Evolutionary conservation across 148 eudicot species (phyloP), one percentile per base, ranked within the genome.

Genomic region (Persicaria tinctoria): DNA sequence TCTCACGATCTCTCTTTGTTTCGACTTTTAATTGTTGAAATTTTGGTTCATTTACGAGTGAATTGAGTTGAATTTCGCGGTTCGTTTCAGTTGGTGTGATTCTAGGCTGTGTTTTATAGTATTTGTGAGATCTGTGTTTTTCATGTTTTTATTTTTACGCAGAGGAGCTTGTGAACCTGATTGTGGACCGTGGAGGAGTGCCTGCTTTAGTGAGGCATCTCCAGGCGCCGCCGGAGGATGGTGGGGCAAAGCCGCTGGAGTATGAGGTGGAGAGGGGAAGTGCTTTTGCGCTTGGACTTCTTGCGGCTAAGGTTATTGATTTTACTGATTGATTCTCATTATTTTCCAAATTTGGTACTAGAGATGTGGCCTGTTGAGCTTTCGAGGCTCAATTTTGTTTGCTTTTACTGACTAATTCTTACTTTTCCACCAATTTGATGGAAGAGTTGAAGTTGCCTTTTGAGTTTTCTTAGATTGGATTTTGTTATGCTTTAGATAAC

Each of bases 211-310:
- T 89, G 74, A 85, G 63, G 87, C 89, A 88, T 74, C 91, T 91
- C 62, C 82, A 82, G 78, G 81, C 84, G 68, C 93, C 93, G 46
- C 87, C 87, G 72, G 27, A 56, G 62, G 62, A 56, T 60, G 85
- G 74, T 18, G 9, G 74, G 8, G 53, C 72, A 38, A 89, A 74
- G 82, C 83, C 83, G 2, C 82, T 85, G 46, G 92, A 95, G 82
- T 91, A 87, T 53, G 97, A 92, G 79, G 92, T 95, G 73, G 98
- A 95, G 85, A 90, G 84, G 80, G 96, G 93, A 74, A 82, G 97
- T 79, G 97, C 98, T 12, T 86, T 92, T 59, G 83, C 97, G 18
- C 87, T 95, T 44, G 97, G 93, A 27, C 92, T 95, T 79, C 92
- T 95, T 16, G 93, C 98, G 64, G 85, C 85, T n/a, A 94, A 90